phyloP scores from a whole-genome alignment of 805 yeast genomes.

The Groenewaldozyma salmanticensis region DNA sequence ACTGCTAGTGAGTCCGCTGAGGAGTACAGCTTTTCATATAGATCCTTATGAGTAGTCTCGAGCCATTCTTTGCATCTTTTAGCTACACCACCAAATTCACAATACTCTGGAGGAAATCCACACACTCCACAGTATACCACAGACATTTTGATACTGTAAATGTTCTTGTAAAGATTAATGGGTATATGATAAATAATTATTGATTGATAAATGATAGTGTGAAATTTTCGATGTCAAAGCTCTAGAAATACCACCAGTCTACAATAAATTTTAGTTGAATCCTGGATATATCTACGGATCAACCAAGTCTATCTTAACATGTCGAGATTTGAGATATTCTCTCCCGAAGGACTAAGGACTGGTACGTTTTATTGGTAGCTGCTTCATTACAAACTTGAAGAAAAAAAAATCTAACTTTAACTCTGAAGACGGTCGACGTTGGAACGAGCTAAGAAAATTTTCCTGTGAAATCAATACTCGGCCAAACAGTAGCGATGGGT shows the following conservation, averaged over 20 bases:
- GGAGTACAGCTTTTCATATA: conserved; percentile 54
- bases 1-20: conserved; percentile 38
- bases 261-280: no score
- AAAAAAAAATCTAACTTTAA: no score
- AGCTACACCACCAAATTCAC: conserved; percentile 79
- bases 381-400: background rate
- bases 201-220: background rate
- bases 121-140: conserved; percentile 71
- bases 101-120: conserved; percentile 79
- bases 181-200: no score
- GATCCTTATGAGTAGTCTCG: conserved; percentile 43
- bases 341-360: conserved; percentile 88
- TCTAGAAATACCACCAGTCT: background rate
- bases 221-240: background rate
- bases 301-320: no score
- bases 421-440: conserved; percentile 85
- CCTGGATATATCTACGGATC: no score
- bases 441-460: conserved; percentile 84
- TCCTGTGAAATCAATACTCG: conserved; percentile 80
- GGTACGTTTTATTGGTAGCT: conserved; percentile 12
- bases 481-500: conserved; percentile 75
- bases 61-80: conserved; percentile 84
- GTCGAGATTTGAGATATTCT: conserved; percentile 55
- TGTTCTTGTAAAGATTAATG: background rate
- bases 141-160: conserved; percentile 16